Percentiles rank a stretch among this genome's conserved stretches.
phyloP scores from a whole-genome alignment of 495 filamentous ascomycete species.

The Penicillium ochrochloron region DNA sequence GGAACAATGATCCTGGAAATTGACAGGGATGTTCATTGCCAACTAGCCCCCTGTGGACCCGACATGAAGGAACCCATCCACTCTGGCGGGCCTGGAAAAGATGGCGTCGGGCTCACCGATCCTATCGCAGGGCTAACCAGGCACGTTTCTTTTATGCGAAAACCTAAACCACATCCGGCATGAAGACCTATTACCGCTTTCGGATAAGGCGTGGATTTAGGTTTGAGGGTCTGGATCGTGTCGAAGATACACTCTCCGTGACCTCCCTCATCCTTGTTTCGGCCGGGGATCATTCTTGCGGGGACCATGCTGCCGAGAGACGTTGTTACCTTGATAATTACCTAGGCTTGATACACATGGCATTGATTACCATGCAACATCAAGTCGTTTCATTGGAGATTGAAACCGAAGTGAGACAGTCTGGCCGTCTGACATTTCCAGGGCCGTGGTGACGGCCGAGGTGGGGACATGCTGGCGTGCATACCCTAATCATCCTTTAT shows the following conservation, averaged over 20 bases:
- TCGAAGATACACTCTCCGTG: neutral
- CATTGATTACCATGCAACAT: neutral
- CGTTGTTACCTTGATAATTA: too few relatives aligned
- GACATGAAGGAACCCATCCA: conserved; percentile 10
- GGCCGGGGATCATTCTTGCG: neutral
- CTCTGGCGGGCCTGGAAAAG: conserved; percentile 16
- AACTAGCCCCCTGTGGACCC: neutral
- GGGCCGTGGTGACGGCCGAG: conserved; percentile 23
- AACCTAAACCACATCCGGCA: neutral
- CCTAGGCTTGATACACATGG: neutral
- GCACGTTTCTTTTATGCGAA: neutral
- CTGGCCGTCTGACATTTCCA: conserved; percentile 14
- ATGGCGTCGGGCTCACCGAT: conserved; percentile 20
- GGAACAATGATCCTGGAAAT: neutral
- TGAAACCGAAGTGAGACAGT: neutral
- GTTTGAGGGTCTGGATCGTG: neutral
- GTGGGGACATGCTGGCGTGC: conserved; percentile 14
- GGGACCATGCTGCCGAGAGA: neutral
- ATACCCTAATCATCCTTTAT: conserved; percentile 25
- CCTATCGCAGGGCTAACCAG: conserved; percentile 2
- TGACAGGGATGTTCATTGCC: neutral
- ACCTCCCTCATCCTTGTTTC: neutral
- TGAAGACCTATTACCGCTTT: neutral
- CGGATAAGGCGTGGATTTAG: neutral
- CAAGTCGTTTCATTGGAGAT: neutral